Evolutionary conservation across 345 rosid genomes (phyloP).

Genomic region (Kernera saxatilis): DNA sequence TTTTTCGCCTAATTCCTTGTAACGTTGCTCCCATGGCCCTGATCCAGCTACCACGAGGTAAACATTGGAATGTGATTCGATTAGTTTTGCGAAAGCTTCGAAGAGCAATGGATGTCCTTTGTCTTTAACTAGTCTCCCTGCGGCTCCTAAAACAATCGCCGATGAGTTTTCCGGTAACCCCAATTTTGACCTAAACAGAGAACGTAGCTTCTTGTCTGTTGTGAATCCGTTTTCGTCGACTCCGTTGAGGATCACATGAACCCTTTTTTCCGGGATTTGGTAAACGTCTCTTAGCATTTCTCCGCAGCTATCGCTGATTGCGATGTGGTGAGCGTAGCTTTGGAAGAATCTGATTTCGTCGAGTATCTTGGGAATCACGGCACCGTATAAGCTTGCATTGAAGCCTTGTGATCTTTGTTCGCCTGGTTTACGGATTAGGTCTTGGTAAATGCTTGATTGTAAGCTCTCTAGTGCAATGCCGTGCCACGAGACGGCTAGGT

Average conservation of each 20-base stretch:
- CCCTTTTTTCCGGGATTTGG: conserved; percentile 72
- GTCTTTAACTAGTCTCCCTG: conserved; percentile 87
- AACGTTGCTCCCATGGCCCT: conserved; percentile 86
- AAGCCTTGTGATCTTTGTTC: conserved; percentile 56
- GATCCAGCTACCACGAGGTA: conserved; percentile 73
- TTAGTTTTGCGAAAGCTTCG: conserved; percentile 55
- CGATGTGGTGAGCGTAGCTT: conserved; percentile 75
- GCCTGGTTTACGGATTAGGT: conserved; percentile 51
- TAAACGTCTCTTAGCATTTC: conserved; percentile 88
- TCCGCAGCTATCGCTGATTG: conserved; percentile 92
- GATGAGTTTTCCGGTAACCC: conserved; percentile 53
- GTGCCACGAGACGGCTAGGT: conserved; percentile 87
- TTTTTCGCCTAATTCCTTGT: conserved; percentile 54
- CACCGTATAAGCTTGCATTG: conserved; percentile 48
- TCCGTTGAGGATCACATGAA: conserved; percentile 89
- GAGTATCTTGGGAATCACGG: conserved; percentile 57
- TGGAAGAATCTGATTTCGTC: conserved; percentile 80
- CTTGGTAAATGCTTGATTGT: conserved; percentile 73
- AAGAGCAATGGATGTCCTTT: conserved; percentile 82
- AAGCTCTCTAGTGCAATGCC: conserved; percentile 90
- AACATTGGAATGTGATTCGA: conserved; percentile 35
- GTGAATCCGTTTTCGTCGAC: conserved; percentile 59
- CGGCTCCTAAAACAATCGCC: conserved; percentile 60
- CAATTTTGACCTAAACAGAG: conserved; percentile 48
- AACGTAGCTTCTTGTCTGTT: conserved; percentile 39